Base-by-base conservation (phyloP, 2,329 filamentous ascomycete genomes). In the Cladophialophora chaetospira region DNA sequence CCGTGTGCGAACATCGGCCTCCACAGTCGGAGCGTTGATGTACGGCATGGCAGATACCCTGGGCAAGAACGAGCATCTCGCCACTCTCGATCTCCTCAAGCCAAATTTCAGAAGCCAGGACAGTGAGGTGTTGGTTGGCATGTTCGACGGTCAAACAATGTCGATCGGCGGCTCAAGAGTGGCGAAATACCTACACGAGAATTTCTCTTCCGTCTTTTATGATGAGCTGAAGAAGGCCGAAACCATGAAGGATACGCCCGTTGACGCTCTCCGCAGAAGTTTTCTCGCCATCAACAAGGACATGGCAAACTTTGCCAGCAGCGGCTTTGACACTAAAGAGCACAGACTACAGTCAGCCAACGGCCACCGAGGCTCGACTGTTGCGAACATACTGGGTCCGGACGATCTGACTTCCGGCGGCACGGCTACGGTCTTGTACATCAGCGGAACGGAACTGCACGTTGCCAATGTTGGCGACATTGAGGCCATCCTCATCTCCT, bases 21-120 rank as follows among this genome's bases (percentile, higher is more conserved):
- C 93, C 0, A 76, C 93, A 54, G 92, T 95, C 17, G 93, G 93
- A 1, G 88, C 90, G 28, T 83, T 99, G 73, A 88, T 91, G 1
- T 99, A 99, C 68, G 94, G 94, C 60, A 97, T 99, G 92, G 94
- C 94, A 5, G 94, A 99, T 73, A 95, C 90, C 11, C 79, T 99
- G 11, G 94, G 94, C 35, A 89, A 86, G 68, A 92, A 93, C 66
- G 94, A 99, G 72, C 94, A 99, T 71, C 76, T 99, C 49, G 97
- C 94, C 4, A 96, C 92, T 2, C 88, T 97, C 57, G 94, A 99
- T 70, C 87, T 99, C 75, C 91, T 99, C 17, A 89, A 97, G 26
- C 94, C 94, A 9, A 85, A 90, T 43, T 94, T 97, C 75, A 88
- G 92, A 68, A 89, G 91, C 13, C 89, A 88, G 50, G 91, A 97